Base-by-base conservation (phyloP, 805 yeast species). In the Yamadazyma sp. region DNA sequence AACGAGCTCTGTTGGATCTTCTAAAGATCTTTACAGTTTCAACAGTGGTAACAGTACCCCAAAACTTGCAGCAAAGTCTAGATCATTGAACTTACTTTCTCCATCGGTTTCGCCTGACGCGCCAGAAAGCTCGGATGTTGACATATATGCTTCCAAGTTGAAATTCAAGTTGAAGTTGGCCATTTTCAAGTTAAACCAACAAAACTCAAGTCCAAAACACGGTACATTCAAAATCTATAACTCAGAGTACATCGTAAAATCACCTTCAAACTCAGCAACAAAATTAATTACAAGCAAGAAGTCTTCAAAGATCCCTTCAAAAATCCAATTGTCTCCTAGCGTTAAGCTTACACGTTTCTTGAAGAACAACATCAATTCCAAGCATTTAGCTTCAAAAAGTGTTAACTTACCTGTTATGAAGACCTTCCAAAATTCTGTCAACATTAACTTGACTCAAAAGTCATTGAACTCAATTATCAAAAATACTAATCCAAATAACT, bases 121-220 rank as follows among this genome's bases (percentile, higher is more conserved):
- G 14, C 12, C 16, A 13, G 16, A 22, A 2, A 23, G 15, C 17
- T 22, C 33, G 17, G 43, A 44, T 22, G 42, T 39, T 40, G 49
- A 46, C 31, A 31, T 40, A 15, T 46, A 46, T 8, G 74, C 72
- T 21, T 62, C 69, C 15, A 67, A 67, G 45, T 55, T 68, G 49
- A 68, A 65, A 53, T 54, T 67, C 41, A 67, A 67, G 48, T 52
- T 68, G 27, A 72, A 63, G 43, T 49, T 67, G 44, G 74, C 74
- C 2, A 47, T 67, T 25, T 64, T 59, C 52, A 68, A 67, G 47
- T 44, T 68, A n/a, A 46, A 46, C 22, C 66, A 64, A 44, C 44
- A 42, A 26, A 15, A 22, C 8, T 12, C 22, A 6, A 21, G 17
- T 4, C 17, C 19, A 9, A 22, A 20, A 11, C 8, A 11, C 6